A percentile compares a stretch with the other conserved stretches of the same genome.
phyloP scores from a whole-genome alignment of 2,329 filamentous ascomycete species.

The Nemania sp. region DNA sequence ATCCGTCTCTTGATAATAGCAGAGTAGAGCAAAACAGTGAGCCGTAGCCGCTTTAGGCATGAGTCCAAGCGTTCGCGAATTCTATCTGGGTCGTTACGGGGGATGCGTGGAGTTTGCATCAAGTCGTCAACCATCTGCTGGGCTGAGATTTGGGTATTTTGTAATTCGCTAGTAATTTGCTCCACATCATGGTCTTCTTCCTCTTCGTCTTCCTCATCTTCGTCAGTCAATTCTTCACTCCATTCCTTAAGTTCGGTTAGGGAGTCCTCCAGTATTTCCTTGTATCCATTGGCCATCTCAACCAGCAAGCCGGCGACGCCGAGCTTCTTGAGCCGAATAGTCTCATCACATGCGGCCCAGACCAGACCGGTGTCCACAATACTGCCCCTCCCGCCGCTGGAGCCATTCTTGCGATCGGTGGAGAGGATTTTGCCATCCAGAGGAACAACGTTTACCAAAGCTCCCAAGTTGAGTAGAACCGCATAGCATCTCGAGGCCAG shows the following conservation, averaged over 20 bases:
- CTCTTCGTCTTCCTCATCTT: constrained; percentile 66
- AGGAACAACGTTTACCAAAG: constrained; percentile 71
- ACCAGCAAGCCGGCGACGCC: constrained; percentile 79
- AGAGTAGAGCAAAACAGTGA: constrained; percentile 75
- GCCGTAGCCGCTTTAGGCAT: constrained; percentile 73
- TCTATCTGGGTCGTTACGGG: constrained; percentile 70
- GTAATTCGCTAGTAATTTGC: constrained; percentile 51
- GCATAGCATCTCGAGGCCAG: constrained; percentile 69
- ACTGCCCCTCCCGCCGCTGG: constrained; percentile 61
- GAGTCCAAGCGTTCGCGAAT: constrained; percentile 75
- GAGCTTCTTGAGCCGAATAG: constrained; percentile 71
- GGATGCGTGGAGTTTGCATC: constrained; percentile 73
- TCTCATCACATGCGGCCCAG: constrained; percentile 84
- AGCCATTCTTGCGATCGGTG: constrained; percentile 60
- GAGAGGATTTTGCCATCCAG: constrained; percentile 66
- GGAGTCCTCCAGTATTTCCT: constrained; percentile 82
- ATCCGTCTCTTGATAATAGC: constrained; percentile 77
- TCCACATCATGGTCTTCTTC: constrained; percentile 59
- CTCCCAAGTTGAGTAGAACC: constrained; percentile 71
- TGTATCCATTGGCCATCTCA: constrained; percentile 77
- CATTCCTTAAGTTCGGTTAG: constrained; percentile 89
- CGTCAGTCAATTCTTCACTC: constrained; percentile 78
- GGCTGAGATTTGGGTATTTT: constrained; percentile 54
- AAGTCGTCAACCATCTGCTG: constrained; percentile 75
- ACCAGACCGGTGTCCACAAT: constrained; percentile 78